Base-by-base conservation (phyloP, 495 filamentous ascomycete species). In the Neurospora sp. region DNA sequence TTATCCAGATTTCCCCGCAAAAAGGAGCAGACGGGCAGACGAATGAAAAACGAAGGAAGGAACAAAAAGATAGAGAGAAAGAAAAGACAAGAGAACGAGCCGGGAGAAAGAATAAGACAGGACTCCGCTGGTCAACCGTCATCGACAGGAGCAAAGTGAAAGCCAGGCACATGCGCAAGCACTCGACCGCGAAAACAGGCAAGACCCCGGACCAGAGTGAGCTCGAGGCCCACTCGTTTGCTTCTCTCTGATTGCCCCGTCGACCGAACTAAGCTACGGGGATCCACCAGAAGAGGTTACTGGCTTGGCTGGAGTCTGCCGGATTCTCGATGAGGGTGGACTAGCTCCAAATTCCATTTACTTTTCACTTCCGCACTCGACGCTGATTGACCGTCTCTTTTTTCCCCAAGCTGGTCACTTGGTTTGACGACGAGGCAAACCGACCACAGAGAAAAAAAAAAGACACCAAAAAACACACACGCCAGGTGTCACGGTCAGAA, bases 151-250 rank as follows among this genome's bases (percentile, higher is more conserved):
- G 31, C 31, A 31, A 38, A 40, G 39, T 70, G 35, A 70, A 70
- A 27, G 35, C 69, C 69, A 70, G 69, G 69, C 69, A 70, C 35
- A 40, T 40, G 39, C 35, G 6, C 54, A 62, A 62, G 54, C 54
- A 42, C 38, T 42, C 37, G 9, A 42, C 37, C 54, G 39, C 39
- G 38, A 70, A 70, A 69, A 23, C 72, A 40, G 72, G 62, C 39
- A 72, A 72, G 70, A 44, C 77, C 76, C 73, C 71, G 74, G 75
- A 70, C 75, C 74, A 73, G 72, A 35, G 54, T 38, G 54, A 71
- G 74, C 71, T 71, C 42, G 73, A 49, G 76, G 71, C 69, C 77
- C 78, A 76, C 77, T 73, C 75, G 72, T 76, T 78, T 74, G 75
- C 71, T 70, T 73, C 46, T 60, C 27, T 77, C 71, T 80, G 77